A percentile compares a stretch with the other conserved stretches of the same genome.
Conservation (phyloP, 2,329 filamentous ascomycete species). For the Colletotrichum sp. region DNA sequence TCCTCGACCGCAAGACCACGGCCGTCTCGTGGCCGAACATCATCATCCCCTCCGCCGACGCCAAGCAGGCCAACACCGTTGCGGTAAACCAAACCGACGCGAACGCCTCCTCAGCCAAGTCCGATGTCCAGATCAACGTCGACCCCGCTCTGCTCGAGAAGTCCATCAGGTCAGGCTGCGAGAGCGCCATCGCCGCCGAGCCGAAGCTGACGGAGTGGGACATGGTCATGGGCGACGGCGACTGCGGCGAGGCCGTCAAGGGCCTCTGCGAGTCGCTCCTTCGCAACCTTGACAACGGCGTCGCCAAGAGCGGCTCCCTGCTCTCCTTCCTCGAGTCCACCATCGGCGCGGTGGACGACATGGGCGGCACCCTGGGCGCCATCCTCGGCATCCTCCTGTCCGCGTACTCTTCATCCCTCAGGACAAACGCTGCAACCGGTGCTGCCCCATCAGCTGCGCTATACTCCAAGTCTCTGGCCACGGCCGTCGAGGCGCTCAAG, state of each 20-base stretch:
- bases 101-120: not conserved
- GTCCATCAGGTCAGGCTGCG: constrained; percentile 30
- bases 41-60: not conserved
- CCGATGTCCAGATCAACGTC: constrained; percentile 21
- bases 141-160: constrained; percentile 30
- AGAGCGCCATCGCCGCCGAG: constrained; percentile 38
- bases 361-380: constrained; percentile 41
- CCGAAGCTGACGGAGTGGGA: constrained; percentile 36
- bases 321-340: constrained; percentile 31
- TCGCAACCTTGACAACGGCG: constrained; percentile 30
- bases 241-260: constrained; percentile 34
- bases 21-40: constrained; percentile 55
- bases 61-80: not conserved
- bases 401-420: constrained; percentile 25
- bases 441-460: not conserved
- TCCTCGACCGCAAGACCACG: constrained; percentile 55
- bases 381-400: constrained; percentile 34
- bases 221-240: constrained; percentile 38
- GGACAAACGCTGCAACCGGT: not conserved
- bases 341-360: constrained; percentile 37
- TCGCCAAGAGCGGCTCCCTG: constrained; percentile 34
- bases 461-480: constrained; percentile 25
- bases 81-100: not conserved
- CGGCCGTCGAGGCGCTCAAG: constrained; percentile 27
- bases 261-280: constrained; percentile 31